Conservation (phyloP, 2,329 filamentous ascomycete species). For the Ilyonectria sp. region DNA sequence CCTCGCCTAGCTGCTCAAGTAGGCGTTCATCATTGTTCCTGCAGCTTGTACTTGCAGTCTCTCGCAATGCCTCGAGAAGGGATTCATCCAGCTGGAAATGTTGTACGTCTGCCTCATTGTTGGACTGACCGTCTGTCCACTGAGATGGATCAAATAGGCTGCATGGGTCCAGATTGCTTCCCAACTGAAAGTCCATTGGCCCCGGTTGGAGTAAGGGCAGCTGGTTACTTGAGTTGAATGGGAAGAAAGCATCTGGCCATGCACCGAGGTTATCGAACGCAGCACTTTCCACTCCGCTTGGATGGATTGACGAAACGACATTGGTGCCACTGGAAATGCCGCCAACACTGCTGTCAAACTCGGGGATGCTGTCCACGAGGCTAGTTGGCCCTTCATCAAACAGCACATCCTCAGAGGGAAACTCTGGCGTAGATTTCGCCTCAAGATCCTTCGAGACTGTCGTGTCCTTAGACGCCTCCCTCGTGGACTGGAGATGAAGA, state of each 20-base stretch:
- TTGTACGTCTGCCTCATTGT: not conserved
- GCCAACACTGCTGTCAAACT: not conserved
- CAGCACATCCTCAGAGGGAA: not conserved
- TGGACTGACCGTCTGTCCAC: constrained; percentile 8
- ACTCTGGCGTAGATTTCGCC: not conserved
- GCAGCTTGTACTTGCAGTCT: constrained; percentile 3
- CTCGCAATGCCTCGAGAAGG: constrained; percentile 7
- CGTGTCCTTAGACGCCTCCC: not conserved
- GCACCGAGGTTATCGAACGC: not conserved
- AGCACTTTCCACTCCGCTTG: not conserved
- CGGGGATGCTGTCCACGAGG: not conserved
- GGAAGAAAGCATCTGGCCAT: not conserved
- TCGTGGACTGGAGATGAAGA: not conserved
- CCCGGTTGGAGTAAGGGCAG: not conserved
- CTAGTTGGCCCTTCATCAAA: not conserved
- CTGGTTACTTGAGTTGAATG: not conserved
- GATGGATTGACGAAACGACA: not conserved
- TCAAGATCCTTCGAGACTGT: not conserved
- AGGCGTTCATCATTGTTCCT: constrained; percentile 11
- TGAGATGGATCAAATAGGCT: not conserved
- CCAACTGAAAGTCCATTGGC: not conserved
- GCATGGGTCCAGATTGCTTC: not conserved
- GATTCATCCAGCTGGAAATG: constrained; percentile 9
- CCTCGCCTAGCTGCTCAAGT: constrained; percentile 14
- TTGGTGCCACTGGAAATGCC: not conserved